Evolutionary conservation across 192 early-diverging fungal species (phyloP), one percentile per base, ranked within the genome.

Genomic region (Backusella mclennaniae): DNA sequence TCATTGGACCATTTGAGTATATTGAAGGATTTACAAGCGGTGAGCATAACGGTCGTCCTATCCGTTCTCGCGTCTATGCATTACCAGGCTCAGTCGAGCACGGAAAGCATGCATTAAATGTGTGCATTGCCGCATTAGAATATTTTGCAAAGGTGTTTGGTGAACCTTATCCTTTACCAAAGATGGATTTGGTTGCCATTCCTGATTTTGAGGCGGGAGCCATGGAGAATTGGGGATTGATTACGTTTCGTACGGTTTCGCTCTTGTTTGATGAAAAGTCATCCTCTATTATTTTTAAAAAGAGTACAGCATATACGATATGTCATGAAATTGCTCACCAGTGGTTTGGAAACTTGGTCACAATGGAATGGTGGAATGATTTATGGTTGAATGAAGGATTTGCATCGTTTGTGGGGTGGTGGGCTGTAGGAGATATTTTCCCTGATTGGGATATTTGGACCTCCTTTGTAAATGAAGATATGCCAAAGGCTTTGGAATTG

Each of bases 371-470:
- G 97, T 98, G 97, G 97, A 92, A 89, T 75, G 88, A 91, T 79
- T 84, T 97, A 59, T 98, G 97, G 97, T 86, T 99, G 76, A 99
- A 99, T 81, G 97, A 99, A 85, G 96, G 96, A 31, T 99, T 99
- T 84, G 97, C 97, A 38, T 97, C 97, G 6, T 99, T 96, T 90
- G 95, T 96, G 21, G 96, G 96, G 23, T 93, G 90, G 80, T 81
- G 96, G 72, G 96, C 95, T 31, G 92, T 93, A 19, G 95, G 95
- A 82, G 82, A 96, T 73, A 83, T 96, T 73, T 98, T 94, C 88
- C 97, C 97, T 31, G 95, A 96, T 63, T 97, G 96, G 95, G 90
- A 96, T 81, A 86, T 96, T 33, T 99, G 95, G 94, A 96, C 95
- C 11, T 85, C 85, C 49, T 99, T 97, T 84, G 88, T 96, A 29